Evolutionary conservation across 306 rosid species (phyloP), one percentile per base, ranked within the genome.

Genomic region (Cucurbita ficifolia): DNA sequence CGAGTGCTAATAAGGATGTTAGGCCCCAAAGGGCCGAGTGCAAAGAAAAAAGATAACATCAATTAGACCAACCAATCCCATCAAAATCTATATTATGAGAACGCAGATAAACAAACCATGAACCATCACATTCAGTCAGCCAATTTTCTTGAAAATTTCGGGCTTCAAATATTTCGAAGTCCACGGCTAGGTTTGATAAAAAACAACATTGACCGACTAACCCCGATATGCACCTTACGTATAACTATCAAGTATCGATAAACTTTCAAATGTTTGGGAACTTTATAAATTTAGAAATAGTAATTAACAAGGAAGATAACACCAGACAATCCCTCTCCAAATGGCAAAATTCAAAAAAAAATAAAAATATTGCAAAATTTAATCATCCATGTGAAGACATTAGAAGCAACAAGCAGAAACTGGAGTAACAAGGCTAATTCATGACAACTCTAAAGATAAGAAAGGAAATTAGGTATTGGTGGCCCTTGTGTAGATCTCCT

Each of bases 401-500:
- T 45, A 8, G 17, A 69, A 24, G 22, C 13, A 29, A 46, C 1
- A 22, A 1, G 5, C 24, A 69, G 49, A 46, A 69, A 16, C 57
- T 69, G 40, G 74, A 6, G 57, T 48, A 48, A 69, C 0, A 12
- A 35, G 0, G 57, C 43, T 49, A 69, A 45, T 21, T 67, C 73
- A 45, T 45, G 55, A 16, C 73, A 36, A 33, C 63, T 57, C 52
- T 3, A 46, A 68, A 48, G 43, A 48, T 22, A 46, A 4, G 1
- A 12, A n/a, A 69, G 53, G 24, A 14, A 24, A 3, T 69, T 69
- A 69, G 58, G 74, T 49, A 29, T 69, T 69, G 74, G 58, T 69
- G 43, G 74, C 74, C 74, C 74, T 69, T 69, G 74, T 69, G 57
- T 69, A 69, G 16, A 69, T 69, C 74, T 69, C 74, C 74, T 69